Conservation (phyloP, 108 stramenopile genomes). For the Cyclostephanos tholiformis region DNA sequence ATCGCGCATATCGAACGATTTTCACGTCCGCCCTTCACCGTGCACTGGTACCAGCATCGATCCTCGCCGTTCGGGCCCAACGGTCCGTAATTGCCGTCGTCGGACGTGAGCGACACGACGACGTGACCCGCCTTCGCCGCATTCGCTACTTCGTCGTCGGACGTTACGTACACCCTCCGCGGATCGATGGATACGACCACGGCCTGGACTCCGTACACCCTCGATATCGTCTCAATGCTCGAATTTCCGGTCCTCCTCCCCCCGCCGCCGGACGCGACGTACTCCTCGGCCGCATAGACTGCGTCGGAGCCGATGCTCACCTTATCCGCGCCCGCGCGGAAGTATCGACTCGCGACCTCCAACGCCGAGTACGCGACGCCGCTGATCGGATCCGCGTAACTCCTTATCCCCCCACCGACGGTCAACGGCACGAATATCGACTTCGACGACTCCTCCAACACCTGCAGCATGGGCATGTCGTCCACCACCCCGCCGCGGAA, state of each 20-base stretch:
- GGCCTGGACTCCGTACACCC: constrained; percentile 96
- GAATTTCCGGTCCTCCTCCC: constrained; percentile 74
- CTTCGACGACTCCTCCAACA: constrained; percentile 91
- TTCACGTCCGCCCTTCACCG: constrained; percentile 96
- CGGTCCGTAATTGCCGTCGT: constrained; percentile 48
- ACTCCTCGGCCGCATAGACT: constrained; percentile 89
- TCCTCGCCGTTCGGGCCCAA: constrained; percentile 84
- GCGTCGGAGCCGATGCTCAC: constrained; percentile 95
- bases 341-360: constrained; percentile 97
- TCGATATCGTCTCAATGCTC: constrained; percentile 91
- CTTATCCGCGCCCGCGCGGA: constrained; percentile 99
- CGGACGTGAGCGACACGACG: constrained; percentile 67
- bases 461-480: constrained; percentile 97
- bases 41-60: constrained; percentile 98
- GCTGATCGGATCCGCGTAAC: constrained; percentile 80
- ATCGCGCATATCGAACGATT: constrained; percentile 92
- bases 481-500: constrained; percentile 95
- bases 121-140: constrained; percentile 52
- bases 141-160: constrained; percentile 53
- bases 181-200: constrained; percentile 98
- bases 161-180: constrained; percentile 86
- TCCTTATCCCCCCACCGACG: constrained; percentile 98
- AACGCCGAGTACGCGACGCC: constrained; percentile 87
- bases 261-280: constrained; percentile 58
- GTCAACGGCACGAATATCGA: constrained; percentile 97